These are phyloP conservation scores for Suillus occidentalis DNA, from an alignment of 768 basidiomycete genomes.

Conservation along the genomic window DNA sequence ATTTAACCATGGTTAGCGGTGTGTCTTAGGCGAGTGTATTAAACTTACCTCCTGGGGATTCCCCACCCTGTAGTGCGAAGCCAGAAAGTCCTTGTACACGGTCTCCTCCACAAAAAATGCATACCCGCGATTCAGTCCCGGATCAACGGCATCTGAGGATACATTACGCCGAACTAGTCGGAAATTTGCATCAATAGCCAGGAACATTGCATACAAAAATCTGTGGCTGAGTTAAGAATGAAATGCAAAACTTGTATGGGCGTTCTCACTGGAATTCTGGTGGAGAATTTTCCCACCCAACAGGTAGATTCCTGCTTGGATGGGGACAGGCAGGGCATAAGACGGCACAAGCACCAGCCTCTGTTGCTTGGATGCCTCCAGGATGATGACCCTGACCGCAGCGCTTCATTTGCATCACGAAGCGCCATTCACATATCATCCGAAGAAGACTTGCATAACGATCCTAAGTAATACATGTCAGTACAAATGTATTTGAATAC, in stretches of 20 bases:
- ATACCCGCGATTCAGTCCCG: slow-evolving; percentile 25
- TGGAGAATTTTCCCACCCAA: neutral
- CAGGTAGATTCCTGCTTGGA: slow-evolving; percentile 7
- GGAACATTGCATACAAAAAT: slow-evolving; percentile 26
- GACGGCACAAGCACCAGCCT: neutral
- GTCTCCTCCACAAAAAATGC: slow-evolving; percentile 28
- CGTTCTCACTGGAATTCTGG: neutral
- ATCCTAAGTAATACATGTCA: neutral
- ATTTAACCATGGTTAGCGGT: neutral
- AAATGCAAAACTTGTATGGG: no score
- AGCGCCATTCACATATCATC: neutral
- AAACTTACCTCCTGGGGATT: neutral
- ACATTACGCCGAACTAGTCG: slow-evolving; percentile 25
- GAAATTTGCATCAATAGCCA: slow-evolving; percentile 35
- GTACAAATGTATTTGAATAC: no score
- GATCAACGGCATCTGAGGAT: slow-evolving; percentile 26
- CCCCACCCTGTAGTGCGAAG: slow-evolving; percentile 6
- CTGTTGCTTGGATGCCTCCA: neutral
- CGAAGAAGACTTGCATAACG: neutral
- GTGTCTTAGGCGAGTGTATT: neutral
- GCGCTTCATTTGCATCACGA: neutral
- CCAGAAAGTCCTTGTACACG: slow-evolving; percentile 17
- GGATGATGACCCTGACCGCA: slow-evolving; percentile 2
- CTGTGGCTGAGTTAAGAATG: no score
- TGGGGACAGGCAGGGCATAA: slow-evolving; percentile 11